Base-by-base conservation (phyloP, 1,284 basidiomycete species). In the Papiliotrema terrestris region DNA sequence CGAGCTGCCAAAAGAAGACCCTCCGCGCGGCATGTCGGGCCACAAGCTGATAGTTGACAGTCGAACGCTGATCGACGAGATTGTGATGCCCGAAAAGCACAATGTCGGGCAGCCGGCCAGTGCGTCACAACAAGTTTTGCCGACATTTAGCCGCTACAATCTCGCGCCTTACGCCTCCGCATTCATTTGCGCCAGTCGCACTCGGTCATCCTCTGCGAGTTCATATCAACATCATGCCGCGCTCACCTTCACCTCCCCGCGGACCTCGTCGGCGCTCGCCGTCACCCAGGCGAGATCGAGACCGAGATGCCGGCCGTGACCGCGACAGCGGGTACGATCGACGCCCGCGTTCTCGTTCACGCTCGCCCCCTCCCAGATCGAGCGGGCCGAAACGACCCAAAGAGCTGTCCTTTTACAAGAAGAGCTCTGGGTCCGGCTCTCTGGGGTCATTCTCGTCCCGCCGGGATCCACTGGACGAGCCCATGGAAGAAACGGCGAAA, bases 331-430 rank as follows among this genome's bases (percentile, higher is more conserved):
- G 32, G 42, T 26, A 20, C 19, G 32, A 9, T 42, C 25, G 49
- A 20, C 62, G 62, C 9, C 62, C 64, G 26, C 62, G 59, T 38
- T 54, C 61, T 20, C 56, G 61, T 25, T 59, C 57, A 4, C 58
- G 54, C 25, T 59, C 58, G 14, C 56, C 56, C 15, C 56, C 56
- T 3, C 49, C 48, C 41, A 57, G 45, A 41, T n/a, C 25, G 48
- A n/a, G 44, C 23, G 54, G 42, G 45, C 54, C 54, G 39, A 58
- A 53, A 48, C 42, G 62, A 39, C 66, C 73, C 2, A 72, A 72
- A 57, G 72, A 78, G 52, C 66, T 78, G 45, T 73, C 71, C n/a
- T 74, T 78, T 56, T 78, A 78, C 71, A 78, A 78, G 56, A 73
- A 73, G 51, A 62, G 61, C 25, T 58, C 60, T 29, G 19, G 62